phyloP scores from a whole-genome alignment of 176 grass and related monocot species.

The Ampelocalamus luodianensis region DNA sequence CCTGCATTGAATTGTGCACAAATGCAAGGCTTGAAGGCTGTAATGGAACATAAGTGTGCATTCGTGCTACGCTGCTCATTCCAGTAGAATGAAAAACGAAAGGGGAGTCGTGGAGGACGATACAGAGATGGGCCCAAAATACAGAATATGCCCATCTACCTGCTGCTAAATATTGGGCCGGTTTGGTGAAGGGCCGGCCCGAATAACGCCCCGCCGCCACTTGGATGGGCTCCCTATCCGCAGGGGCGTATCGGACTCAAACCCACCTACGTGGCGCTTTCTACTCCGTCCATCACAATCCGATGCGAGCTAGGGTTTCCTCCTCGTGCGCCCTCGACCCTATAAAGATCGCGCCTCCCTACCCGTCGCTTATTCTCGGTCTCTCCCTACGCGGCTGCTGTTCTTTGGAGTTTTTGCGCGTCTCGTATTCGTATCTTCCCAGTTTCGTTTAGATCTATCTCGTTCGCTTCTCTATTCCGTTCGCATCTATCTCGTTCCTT shows the following conservation, averaged over 20 bases:
- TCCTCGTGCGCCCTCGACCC: background rate
- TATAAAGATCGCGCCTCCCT: conserved; percentile 15
- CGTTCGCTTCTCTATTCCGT: background rate
- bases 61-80: background rate
- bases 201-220: background rate
- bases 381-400: background rate
- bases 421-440: background rate
- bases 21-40: background rate
- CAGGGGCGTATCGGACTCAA: background rate
- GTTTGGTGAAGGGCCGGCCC: too few species aligned
- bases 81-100: background rate
- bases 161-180: background rate
- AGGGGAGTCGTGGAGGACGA: too few species aligned
- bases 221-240: background rate
- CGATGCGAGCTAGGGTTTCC: conserved; percentile 45
- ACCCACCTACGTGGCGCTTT: background rate
- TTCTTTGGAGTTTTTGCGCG: too few species aligned
- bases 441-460: background rate
- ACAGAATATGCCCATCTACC: background rate
- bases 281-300: conserved; percentile 24
- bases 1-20: background rate
- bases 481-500: background rate
- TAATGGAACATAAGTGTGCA: background rate
- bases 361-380: accelerated
- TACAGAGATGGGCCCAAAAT: background rate